A percentile compares a stretch with the other conserved stretches of the same genome.
These are phyloP conservation scores for Colletotrichum orchidophilum DNA, from an alignment of 2,329 filamentous ascomycete genomes.

Conservation along the genomic window DNA sequence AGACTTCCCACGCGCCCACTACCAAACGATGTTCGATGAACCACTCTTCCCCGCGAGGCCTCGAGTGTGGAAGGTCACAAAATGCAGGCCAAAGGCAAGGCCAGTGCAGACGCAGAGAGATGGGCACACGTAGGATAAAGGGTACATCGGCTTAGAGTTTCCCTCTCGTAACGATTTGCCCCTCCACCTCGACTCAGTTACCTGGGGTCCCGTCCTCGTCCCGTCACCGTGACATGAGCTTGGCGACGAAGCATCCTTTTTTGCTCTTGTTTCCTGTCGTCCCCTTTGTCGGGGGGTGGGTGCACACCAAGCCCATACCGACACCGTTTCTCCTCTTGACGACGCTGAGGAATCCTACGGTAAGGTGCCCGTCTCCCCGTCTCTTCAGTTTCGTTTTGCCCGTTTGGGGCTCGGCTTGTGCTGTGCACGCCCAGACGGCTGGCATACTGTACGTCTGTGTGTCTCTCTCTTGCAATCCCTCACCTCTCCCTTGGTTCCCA, in stretches of 20 bases:
- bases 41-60: neutral
- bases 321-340: neutral
- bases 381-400: neutral
- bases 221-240: slow-evolving; percentile 27
- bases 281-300: slow-evolving; percentile 5
- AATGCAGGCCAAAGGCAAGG: neutral
- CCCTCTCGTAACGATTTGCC: slow-evolving; percentile 26
- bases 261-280: slow-evolving; percentile 22
- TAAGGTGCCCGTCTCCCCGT: neutral
- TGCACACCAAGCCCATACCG: neutral
- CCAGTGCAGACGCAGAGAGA: neutral
- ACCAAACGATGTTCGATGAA: slow-evolving; percentile 5
- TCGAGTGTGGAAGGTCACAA: neutral
- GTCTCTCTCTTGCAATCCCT: slow-evolving; percentile 3
- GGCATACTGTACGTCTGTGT: neutral
- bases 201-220: slow-evolving; percentile 2
- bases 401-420: neutral
- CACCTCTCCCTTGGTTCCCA: slow-evolving; percentile 17
- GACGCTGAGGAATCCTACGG: neutral
- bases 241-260: slow-evolving; percentile 23
- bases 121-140: neutral
- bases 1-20: neutral
- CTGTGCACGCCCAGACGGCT: neutral
- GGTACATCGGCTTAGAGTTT: slow-evolving; percentile 22
- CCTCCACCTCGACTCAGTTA: slow-evolving; percentile 29